Conservation (phyloP, 2,329 filamentous ascomycete species). For the Colletotrichum sp. region DNA sequence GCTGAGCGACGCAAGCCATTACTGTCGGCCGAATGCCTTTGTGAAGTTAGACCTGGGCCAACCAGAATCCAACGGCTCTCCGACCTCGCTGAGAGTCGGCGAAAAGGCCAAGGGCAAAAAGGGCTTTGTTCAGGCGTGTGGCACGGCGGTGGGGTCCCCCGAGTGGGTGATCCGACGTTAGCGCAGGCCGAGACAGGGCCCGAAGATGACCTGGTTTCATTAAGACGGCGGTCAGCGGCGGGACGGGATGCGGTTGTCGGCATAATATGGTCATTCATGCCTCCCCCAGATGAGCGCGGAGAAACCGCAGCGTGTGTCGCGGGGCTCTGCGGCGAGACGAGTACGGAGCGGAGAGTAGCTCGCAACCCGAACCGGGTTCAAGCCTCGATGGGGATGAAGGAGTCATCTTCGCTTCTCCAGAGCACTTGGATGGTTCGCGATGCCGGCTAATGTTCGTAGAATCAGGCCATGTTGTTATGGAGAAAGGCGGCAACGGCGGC, state of each 20-base stretch:
- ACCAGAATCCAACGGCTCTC: neutral
- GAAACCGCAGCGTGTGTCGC: neutral
- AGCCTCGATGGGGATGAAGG: neutral
- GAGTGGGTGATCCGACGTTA: neutral
- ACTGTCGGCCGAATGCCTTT: neutral
- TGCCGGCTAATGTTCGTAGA: neutral
- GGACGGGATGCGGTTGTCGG: neutral
- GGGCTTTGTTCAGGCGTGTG: neutral
- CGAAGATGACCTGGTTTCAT: neutral
- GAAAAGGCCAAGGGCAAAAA: neutral
- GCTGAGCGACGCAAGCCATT: slow-evolving; percentile 9
- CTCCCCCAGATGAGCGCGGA: neutral
- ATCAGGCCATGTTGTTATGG: neutral
- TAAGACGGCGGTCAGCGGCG: neutral
- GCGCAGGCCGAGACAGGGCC: neutral
- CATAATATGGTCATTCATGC: neutral
- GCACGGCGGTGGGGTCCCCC: neutral
- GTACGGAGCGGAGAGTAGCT: neutral
- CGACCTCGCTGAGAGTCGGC: slow-evolving; percentile 2
- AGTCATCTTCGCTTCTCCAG: neutral
- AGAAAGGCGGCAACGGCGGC: neutral
- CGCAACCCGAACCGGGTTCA: neutral
- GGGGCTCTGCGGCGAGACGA: neutral
- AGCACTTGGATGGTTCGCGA: neutral
- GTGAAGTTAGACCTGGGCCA: neutral